Evolutionary conservation across 2,329 filamentous ascomycete species (phyloP).

Genomic region (Paraconiothyrium sp.): DNA sequence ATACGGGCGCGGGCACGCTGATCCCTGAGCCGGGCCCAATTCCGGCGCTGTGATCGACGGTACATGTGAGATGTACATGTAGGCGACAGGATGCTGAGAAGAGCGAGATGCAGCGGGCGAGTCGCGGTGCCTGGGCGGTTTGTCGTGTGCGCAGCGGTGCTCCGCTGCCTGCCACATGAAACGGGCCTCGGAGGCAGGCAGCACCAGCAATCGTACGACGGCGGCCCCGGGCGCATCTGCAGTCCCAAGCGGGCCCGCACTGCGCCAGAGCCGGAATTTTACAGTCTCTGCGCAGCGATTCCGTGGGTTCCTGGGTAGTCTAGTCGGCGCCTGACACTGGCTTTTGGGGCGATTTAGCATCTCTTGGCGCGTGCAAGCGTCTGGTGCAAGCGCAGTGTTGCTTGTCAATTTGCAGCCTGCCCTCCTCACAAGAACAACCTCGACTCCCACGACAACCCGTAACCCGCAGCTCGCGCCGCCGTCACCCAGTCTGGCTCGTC

Average conservation of each 20-base stretch:
- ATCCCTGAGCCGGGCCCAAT: constrained; percentile 25
- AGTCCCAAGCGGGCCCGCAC: not conserved
- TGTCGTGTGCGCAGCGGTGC: constrained; percentile 6
- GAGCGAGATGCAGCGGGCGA: not conserved
- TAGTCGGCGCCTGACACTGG: not conserved
- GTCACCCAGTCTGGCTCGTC: constrained; percentile 56
- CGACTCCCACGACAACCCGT: constrained; percentile 22
- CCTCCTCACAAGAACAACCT: constrained; percentile 21
- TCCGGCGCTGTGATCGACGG: constrained; percentile 29
- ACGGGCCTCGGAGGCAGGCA: not conserved
- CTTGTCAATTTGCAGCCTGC: constrained; percentile 11
- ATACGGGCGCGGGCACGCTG: constrained; percentile 20
- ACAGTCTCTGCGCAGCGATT: constrained; percentile 2
- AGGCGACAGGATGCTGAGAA: constrained; percentile 1
- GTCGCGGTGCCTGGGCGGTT: not conserved
- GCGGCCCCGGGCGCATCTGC: not conserved
- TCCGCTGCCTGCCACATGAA: not conserved
- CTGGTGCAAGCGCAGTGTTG: not conserved
- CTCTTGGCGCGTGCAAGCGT: not conserved
- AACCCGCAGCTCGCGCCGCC: constrained; percentile 41
- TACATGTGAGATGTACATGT: constrained; percentile 22
- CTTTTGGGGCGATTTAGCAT: not conserved
- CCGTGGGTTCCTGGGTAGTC: not conserved
- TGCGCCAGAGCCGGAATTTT: not conserved
- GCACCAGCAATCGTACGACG: not conserved